phyloP scores from a whole-genome alignment of 1,284 basidiomycete genomes.

The Trametes versicolor region DNA sequence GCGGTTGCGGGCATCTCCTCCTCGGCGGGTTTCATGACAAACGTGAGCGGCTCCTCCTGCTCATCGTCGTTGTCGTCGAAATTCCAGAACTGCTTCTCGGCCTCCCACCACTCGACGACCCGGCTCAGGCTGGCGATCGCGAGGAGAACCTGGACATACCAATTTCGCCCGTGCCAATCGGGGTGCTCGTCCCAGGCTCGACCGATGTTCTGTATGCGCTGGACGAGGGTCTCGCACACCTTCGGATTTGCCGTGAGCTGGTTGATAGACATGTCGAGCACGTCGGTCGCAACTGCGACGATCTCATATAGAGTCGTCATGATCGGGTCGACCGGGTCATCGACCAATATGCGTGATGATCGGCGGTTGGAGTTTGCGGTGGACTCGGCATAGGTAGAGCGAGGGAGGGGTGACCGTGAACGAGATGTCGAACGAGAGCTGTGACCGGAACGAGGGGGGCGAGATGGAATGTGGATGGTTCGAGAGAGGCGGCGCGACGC shows the following conservation, averaged over 20 bases:
- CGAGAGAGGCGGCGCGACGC: slow-evolving; percentile 81
- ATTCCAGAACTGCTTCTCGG: slow-evolving; percentile 99
- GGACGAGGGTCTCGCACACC: slow-evolving; percentile 87
- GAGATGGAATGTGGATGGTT: slow-evolving; percentile 79
- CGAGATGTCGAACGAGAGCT: slow-evolving; percentile 97
- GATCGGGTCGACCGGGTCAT: slow-evolving; percentile 89
- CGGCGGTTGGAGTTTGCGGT: slow-evolving; percentile 66
- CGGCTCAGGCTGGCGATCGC: slow-evolving; percentile 97
- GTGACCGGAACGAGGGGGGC: slow-evolving; percentile 74
- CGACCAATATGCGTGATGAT: slow-evolving; percentile 76
- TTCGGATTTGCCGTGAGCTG: slow-evolving; percentile 89
- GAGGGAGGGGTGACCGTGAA: slow-evolving; percentile 93
- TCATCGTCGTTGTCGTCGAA: slow-evolving; percentile 95
- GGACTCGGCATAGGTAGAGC: slow-evolving; percentile 72
- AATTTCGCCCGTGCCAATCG: slow-evolving; percentile 97
- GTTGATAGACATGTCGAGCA: slow-evolving; percentile 89
- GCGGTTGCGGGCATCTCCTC: slow-evolving; percentile 54
- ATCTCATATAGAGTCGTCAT: slow-evolving; percentile 93
- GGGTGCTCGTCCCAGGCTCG: slow-evolving; percentile 97
- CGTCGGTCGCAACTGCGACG: slow-evolving; percentile 94
- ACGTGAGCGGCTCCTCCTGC: slow-evolving; percentile 87
- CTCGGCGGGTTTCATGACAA: slow-evolving; percentile 87
- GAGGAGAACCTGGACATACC: slow-evolving; percentile 97
- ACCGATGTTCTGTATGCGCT: slow-evolving; percentile 91
- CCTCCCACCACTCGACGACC: slow-evolving; percentile 99